Evolutionary conservation across 164 flowering plant species (phyloP).

Genomic region (Litsea cubeba): DNA sequence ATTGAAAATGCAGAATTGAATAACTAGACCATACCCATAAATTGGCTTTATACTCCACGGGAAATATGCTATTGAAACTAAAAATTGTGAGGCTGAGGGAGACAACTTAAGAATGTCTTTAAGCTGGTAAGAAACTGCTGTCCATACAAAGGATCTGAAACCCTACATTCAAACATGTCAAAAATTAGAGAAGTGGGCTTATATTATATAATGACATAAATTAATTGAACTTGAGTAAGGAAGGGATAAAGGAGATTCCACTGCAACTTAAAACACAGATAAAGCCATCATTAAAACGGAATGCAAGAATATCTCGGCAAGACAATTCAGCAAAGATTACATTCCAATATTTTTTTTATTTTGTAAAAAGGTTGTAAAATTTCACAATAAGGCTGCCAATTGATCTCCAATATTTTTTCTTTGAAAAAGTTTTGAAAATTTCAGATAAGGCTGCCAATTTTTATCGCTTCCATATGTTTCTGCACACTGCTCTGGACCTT

Average conservation of each 20-base stretch:
- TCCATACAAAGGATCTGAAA: constrained; percentile 93
- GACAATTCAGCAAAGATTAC: background rate
- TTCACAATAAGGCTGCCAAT: background rate
- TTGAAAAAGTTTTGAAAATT: no score
- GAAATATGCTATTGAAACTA: constrained; percentile 60
- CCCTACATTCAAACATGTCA: constrained; percentile 44
- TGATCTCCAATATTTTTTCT: background rate
- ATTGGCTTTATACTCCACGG: constrained; percentile 94
- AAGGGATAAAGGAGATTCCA: background rate
- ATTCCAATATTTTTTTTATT: background rate
- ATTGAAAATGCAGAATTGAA: background rate
- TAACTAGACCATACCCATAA: constrained; percentile 52
- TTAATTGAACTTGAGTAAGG: background rate
- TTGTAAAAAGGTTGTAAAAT: no score
- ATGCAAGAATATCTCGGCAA: background rate
- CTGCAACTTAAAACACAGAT: background rate
- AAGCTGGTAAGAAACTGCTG: constrained; percentile 86
- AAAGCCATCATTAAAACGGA: background rate
- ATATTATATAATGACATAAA: background rate
- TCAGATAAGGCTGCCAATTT: no score
- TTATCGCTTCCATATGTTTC: no score
- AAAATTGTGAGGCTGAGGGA: constrained; percentile 89
- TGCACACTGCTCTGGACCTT: background rate
- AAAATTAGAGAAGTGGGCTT: background rate
- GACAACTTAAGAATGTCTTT: constrained; percentile 81